These are phyloP conservation scores for Salinomyces thailandicus DNA, from an alignment of 2,329 filamentous ascomycete species.

Conservation along the genomic window DNA sequence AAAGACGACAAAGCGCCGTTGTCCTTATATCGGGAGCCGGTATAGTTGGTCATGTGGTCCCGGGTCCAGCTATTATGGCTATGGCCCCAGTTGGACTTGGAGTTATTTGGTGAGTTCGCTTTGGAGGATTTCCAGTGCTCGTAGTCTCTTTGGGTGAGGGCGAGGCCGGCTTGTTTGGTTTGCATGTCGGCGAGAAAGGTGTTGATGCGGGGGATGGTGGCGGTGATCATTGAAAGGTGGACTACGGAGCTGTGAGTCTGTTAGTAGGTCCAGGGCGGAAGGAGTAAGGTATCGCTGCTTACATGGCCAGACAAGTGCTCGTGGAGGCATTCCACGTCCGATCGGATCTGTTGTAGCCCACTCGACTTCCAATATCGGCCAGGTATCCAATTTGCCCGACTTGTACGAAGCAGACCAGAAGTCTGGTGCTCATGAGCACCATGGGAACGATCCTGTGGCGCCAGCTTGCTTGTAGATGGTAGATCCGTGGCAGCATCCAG, in stretches of 20 bases:
- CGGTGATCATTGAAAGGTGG: constrained; percentile 10
- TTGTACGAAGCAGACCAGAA: constrained; percentile 7
- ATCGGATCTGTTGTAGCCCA: background rate
- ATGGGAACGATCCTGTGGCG: constrained; percentile 4
- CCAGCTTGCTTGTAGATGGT: constrained; percentile 11
- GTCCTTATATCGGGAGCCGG: constrained; percentile 1
- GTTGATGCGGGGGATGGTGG: constrained; percentile 10
- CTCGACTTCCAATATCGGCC: background rate
- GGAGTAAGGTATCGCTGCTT: too few species aligned
- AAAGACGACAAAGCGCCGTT: constrained; percentile 1
- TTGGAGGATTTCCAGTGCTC: constrained; percentile 6
- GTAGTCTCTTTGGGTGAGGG: constrained; percentile 7
- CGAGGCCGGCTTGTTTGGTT: constrained; percentile 9
- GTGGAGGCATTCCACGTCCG: constrained; percentile 3
- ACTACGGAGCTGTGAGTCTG: constrained; percentile 3
- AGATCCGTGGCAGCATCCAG: constrained; percentile 21
- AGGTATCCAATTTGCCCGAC: constrained; percentile 5
- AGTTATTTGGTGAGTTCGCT: constrained; percentile 2
- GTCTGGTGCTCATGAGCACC: constrained; percentile 6
- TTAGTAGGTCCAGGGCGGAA: too few species aligned
- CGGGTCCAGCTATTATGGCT: background rate
- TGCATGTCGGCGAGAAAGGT: constrained; percentile 10
- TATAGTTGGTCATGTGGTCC: background rate
- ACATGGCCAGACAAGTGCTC: constrained; percentile 2
- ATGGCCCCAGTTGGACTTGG: background rate